These are phyloP conservation scores for Mercurialis annua DNA, from an alignment of 345 rosid species.

Conservation along the genomic window DNA sequence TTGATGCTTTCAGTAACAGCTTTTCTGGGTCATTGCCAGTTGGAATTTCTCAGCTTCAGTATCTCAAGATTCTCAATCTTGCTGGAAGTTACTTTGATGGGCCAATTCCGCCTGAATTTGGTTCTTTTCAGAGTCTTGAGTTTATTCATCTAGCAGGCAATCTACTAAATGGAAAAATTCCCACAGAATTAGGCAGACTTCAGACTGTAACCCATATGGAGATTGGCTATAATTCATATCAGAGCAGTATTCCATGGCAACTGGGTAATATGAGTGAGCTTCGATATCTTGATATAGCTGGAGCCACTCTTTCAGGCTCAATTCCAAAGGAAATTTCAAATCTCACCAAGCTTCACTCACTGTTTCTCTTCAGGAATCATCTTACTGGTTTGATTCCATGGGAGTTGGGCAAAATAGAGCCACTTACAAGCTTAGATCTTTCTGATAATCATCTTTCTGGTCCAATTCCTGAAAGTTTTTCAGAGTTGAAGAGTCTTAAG, in stretches of 20 bases:
- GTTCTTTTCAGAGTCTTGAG: constrained; percentile 64
- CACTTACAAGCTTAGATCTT: constrained; percentile 75
- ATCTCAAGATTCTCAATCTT: constrained; percentile 65
- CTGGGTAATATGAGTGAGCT: constrained; percentile 73
- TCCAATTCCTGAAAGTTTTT: constrained; percentile 70
- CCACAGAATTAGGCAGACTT: constrained; percentile 65
- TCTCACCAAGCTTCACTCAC: constrained; percentile 73
- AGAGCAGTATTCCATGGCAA: constrained; percentile 75
- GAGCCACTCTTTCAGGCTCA: constrained; percentile 71
- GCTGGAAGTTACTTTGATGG: constrained; percentile 95
- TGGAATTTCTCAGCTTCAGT: constrained; percentile 48
- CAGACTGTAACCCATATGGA: constrained; percentile 77
- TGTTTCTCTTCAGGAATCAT: constrained; percentile 82
- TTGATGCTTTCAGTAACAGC: constrained; percentile 88
- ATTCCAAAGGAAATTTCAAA: constrained; percentile 69
- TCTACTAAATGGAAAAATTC: constrained; percentile 55
- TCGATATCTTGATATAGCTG: constrained; percentile 82
- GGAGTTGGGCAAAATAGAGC: constrained; percentile 54
- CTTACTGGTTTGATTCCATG: constrained; percentile 59
- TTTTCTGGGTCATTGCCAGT: constrained; percentile 73
- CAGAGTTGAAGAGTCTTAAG: constrained; percentile 62
- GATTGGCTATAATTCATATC: constrained; percentile 83
- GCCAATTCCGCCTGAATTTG: constrained; percentile 68
- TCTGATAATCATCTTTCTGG: constrained; percentile 78
- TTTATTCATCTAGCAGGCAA: constrained; percentile 86